Evolutionary conservation across 768 basidiomycete genomes (phyloP).

Genomic region (Glaciozyma antarctica): DNA sequence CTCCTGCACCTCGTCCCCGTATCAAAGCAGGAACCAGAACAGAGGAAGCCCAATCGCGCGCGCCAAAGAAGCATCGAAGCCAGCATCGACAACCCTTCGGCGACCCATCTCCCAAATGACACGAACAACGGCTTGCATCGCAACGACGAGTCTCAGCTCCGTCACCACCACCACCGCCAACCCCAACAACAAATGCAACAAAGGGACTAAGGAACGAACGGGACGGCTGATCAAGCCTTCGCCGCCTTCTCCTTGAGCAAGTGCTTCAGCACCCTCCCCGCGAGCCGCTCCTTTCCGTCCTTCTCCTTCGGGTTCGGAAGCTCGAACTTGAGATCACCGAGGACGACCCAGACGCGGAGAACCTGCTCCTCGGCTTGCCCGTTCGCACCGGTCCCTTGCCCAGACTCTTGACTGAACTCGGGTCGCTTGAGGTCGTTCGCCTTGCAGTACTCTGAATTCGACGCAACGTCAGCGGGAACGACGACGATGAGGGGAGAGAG

Average conservation of each 20-base stretch:
- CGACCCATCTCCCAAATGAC: too few species aligned
- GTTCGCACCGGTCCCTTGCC: too few species aligned
- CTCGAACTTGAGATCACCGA: slow-evolving; percentile 9
- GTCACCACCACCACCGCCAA: too few species aligned
- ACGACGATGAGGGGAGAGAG: not conserved
- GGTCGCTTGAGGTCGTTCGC: not conserved
- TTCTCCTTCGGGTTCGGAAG: not conserved
- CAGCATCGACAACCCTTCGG: too few species aligned
- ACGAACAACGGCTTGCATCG: too few species aligned
- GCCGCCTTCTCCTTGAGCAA: not conserved
- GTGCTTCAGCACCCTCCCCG: slow-evolving; percentile 8
- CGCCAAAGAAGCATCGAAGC: too few species aligned
- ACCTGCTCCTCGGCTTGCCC: not conserved
- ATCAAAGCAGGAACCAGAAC: too few species aligned
- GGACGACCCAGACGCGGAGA: slow-evolving; percentile 2
- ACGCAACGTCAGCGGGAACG: not conserved
- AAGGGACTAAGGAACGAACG: too few species aligned
- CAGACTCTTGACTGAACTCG: not conserved
- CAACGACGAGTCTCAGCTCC: too few species aligned
- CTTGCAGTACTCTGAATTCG: not conserved
- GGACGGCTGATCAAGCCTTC: not conserved
- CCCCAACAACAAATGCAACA: too few species aligned
- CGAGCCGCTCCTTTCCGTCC: slow-evolving; percentile 4
- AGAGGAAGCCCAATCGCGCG: too few species aligned
- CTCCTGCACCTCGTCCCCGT: not conserved